Conservation (phyloP, 495 filamentous ascomycete species). For the Acidomyces sp. region DNA sequence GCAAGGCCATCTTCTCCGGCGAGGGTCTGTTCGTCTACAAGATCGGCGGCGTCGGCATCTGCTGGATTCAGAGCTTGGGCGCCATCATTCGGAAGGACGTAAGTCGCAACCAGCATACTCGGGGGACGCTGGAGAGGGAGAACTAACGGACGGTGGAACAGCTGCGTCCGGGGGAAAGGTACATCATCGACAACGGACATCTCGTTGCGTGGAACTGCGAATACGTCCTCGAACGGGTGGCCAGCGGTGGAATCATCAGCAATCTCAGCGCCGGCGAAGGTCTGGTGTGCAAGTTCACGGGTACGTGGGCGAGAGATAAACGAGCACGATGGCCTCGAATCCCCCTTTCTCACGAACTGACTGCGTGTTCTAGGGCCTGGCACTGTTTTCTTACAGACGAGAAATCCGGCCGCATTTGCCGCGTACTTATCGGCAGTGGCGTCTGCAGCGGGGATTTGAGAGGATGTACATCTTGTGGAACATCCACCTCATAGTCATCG, state of each 20-base stretch:
- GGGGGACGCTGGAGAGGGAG: neutral
- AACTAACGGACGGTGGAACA: constrained; percentile 27
- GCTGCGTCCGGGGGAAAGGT: constrained; percentile 66
- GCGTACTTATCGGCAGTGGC: constrained; percentile 35
- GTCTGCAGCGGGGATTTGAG: too few species aligned
- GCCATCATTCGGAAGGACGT: constrained; percentile 95
- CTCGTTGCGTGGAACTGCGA: constrained; percentile 96
- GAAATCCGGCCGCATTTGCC: constrained; percentile 58
- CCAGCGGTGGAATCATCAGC: constrained; percentile 79
- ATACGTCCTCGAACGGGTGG: constrained; percentile 76
- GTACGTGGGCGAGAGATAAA: too few species aligned
- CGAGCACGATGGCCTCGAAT: too few species aligned
- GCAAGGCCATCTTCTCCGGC: constrained; percentile 85
- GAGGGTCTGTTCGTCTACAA: constrained; percentile 89
- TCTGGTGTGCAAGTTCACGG: constrained; percentile 83
- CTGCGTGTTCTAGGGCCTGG: constrained; percentile 47
- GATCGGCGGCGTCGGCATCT: constrained; percentile 60
- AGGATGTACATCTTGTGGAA: too few species aligned
- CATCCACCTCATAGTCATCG: too few species aligned
- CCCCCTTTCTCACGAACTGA: neutral
- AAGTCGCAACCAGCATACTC: constrained; percentile 28
- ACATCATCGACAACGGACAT: constrained; percentile 91
- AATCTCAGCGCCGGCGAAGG: constrained; percentile 69
- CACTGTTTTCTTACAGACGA: constrained; percentile 85
- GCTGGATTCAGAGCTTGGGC: constrained; percentile 86